phyloP scores from a whole-genome alignment of 441 rosid species.

The Pelargonium cotyledonis region DNA sequence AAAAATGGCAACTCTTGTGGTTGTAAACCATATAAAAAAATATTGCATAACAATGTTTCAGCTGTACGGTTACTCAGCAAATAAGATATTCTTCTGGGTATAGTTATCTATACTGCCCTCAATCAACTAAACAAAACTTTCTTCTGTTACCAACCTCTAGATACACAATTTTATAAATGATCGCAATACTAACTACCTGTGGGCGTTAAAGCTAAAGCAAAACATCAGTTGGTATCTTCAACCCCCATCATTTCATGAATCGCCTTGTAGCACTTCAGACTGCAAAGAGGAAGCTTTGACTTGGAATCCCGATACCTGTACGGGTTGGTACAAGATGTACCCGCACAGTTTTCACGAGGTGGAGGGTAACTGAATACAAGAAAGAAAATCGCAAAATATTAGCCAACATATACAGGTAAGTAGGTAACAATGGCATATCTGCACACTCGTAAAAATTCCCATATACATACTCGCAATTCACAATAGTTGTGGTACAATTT shows the following conservation, averaged over 20 bases:
- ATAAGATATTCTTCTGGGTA: not conserved
- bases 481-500: too few species aligned
- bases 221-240: not conserved
- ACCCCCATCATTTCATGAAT: slow-evolving; percentile 35
- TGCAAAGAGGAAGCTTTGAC: slow-evolving; percentile 81
- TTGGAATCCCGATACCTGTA: slow-evolving; percentile 80
- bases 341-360: slow-evolving; percentile 82
- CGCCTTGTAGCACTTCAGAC: slow-evolving; percentile 83
- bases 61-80: not conserved
- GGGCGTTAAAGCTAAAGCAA: not conserved
- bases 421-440: too few species aligned
- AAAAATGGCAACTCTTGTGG: not conserved
- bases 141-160: not conserved
- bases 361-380: slow-evolving; percentile 61
- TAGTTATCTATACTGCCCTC: not conserved
- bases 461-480: too few species aligned
- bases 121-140: not conserved
- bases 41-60: not conserved
- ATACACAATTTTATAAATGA: not conserved
- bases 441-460: too few species aligned
- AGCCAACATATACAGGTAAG: not conserved
- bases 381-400: too few species aligned
- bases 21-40: not conserved
- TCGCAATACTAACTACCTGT: too few species aligned
- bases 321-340: slow-evolving; percentile 66